A percentile compares a stretch with the other conserved stretches of the same genome.
Evolutionary conservation across 2,329 filamentous ascomycete species (phyloP).

Genomic region (Dactylellina parvicollis): DNA sequence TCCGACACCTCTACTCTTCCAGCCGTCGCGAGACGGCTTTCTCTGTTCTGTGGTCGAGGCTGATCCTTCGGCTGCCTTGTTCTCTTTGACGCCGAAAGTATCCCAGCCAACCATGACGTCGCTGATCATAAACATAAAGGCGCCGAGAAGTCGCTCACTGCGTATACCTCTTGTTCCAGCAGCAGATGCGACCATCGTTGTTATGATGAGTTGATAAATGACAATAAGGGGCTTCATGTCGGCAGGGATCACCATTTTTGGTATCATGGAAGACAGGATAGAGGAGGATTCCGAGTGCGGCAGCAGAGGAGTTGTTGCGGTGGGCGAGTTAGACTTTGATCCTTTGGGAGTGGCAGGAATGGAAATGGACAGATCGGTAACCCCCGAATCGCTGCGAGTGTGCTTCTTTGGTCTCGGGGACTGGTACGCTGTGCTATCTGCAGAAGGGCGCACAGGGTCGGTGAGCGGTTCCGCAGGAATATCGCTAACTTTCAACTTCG

Average conservation of each 20-base stretch:
- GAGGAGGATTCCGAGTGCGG: neutral
- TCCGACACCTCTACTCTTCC: constrained; percentile 43
- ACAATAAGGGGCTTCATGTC: constrained; percentile 49
- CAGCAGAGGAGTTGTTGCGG: constrained; percentile 22
- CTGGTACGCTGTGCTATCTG: constrained; percentile 1
- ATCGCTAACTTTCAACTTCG: constrained; percentile 7
- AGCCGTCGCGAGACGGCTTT: constrained; percentile 22
- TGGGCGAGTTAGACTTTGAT: constrained; percentile 23
- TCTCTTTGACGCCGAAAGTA: constrained; percentile 40
- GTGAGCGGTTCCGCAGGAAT: constrained; percentile 14
- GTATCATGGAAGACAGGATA: constrained; percentile 1
- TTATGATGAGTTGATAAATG: constrained; percentile 52
- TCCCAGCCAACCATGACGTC: constrained; percentile 52
- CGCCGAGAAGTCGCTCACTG: constrained; percentile 27
- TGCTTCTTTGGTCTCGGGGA: neutral
- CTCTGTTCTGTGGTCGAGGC: neutral
- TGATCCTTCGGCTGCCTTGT: neutral
- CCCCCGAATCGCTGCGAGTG: constrained; percentile 26
- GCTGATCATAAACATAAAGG: constrained; percentile 49
- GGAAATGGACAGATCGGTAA: constrained; percentile 45
- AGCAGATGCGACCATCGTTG: constrained; percentile 47
- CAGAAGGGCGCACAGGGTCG: neutral
- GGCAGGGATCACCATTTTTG: constrained; percentile 29
- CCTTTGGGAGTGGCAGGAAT: constrained; percentile 37
- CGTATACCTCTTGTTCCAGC: constrained; percentile 25